Evolutionary conservation across 208 protist species (phyloP).

Genomic region (Tritrichomonas foetus): DNA sequence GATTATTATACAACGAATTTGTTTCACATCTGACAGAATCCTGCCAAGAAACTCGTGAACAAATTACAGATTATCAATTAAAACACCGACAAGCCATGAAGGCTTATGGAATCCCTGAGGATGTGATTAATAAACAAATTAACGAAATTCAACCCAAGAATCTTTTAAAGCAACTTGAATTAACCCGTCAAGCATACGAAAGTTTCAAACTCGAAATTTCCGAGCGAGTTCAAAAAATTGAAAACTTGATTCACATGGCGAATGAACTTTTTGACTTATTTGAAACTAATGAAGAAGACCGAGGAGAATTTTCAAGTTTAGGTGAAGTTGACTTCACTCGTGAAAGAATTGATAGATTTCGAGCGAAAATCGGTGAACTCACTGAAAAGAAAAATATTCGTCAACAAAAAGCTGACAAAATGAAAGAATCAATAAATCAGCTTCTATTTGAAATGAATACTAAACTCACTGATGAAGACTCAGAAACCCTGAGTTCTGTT

Average conservation of each 20-base stretch:
- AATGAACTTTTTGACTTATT: slow-evolving; percentile 13
- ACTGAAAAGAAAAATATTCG: background rate
- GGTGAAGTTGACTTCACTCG: background rate
- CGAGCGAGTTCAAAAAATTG: slow-evolving; percentile 20
- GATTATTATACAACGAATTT: background rate
- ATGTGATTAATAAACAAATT: background rate
- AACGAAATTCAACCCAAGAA: background rate
- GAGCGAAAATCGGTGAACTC: background rate
- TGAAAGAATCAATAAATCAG: background rate
- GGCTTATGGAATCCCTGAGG: background rate
- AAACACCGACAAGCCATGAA: slow-evolving; percentile 23
- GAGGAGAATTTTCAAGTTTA: background rate
- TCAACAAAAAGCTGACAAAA: background rate
- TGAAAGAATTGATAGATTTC: background rate
- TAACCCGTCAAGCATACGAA: background rate
- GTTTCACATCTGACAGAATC: background rate
- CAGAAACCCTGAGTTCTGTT: background rate
- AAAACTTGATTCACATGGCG: background rate
- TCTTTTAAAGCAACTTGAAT: background rate
- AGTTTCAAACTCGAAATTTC: background rate
- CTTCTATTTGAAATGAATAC: background rate
- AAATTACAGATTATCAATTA: background rate
- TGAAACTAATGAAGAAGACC: background rate
- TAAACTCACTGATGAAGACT: background rate
- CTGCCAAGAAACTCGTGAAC: background rate